Percentiles rank a stretch among this genome's conserved stretches.
Evolutionary conservation across 306 rosid genomes (phyloP).

Genomic region (Vigna trinervia): DNA sequence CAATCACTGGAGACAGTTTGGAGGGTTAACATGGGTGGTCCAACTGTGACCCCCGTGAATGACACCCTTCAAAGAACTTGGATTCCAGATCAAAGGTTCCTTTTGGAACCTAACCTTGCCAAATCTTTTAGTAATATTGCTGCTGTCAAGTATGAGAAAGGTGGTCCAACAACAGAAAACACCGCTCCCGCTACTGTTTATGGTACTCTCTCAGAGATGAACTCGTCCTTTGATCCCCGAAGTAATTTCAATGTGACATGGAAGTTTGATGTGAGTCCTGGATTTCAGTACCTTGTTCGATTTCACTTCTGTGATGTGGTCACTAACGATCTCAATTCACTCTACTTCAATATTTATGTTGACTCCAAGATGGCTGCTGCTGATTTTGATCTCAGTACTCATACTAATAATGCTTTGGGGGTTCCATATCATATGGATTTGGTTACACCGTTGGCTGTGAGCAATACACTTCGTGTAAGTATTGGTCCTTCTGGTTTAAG

Average conservation of each 20-base stretch:
- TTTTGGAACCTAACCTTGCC: slow-evolving; percentile 45
- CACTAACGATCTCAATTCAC: slow-evolving; percentile 58
- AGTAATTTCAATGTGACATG: slow-evolving; percentile 76
- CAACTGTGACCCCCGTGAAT: slow-evolving; percentile 50
- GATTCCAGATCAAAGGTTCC: slow-evolving; percentile 65
- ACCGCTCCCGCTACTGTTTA: slow-evolving; percentile 75
- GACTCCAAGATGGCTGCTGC: slow-evolving; percentile 54
- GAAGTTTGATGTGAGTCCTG: slow-evolving; percentile 70
- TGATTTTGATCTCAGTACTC: slow-evolving; percentile 55
- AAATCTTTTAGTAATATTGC: slow-evolving; percentile 45
- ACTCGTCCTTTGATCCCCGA: slow-evolving; percentile 50
- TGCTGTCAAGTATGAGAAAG: slow-evolving; percentile 55
- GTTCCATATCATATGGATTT: slow-evolving; percentile 61
- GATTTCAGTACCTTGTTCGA: slow-evolving; percentile 81
- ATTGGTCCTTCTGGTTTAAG: slow-evolving; percentile 61
- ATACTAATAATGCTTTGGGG: slow-evolving; percentile 47
- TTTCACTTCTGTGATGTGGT: slow-evolving; percentile 87
- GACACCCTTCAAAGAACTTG: slow-evolving; percentile 83
- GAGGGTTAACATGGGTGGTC: slow-evolving; percentile 97
- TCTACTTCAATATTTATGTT: slow-evolving; percentile 75
- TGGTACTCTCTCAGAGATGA: slow-evolving; percentile 71
- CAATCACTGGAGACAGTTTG: slow-evolving; percentile 75
- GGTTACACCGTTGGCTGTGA: slow-evolving; percentile 51
- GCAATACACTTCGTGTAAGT: slow-evolving; percentile 59
- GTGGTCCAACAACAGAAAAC: slow-evolving; percentile 53